These are phyloP conservation scores for Cotoneaster glaucophyllus DNA, from an alignment of 306 rosid genomes.

Conservation along the genomic window DNA sequence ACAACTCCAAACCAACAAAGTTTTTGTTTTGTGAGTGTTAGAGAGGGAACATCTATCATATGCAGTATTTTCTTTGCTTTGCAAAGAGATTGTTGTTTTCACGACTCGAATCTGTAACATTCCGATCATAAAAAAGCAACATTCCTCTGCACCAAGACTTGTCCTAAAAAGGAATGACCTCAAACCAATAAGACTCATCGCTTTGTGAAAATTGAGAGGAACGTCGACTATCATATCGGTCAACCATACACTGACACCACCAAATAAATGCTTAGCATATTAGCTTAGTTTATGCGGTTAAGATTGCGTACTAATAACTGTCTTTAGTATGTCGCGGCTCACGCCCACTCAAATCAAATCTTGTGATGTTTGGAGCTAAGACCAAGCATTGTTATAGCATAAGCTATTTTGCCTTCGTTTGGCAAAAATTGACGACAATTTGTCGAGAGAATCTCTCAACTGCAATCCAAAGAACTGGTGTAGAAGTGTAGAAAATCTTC, in stretches of 20 bases:
- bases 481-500: not conserved
- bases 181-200: no score
- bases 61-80: no score
- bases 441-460: not conserved
- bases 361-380: not conserved
- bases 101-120: no score
- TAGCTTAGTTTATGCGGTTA: not conserved
- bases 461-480: not conserved
- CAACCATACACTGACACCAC: not conserved
- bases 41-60: no score
- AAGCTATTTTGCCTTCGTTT: not conserved
- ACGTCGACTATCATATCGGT: no score
- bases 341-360: not conserved
- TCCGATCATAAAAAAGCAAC: rapidly evolving
- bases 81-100: no score
- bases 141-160: rapidly evolving
- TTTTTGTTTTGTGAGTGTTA: no score
- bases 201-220: no score
- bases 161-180: no score
- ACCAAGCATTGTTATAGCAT: not conserved
- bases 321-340: not conserved
- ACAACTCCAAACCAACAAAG: no score
- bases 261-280: not conserved
- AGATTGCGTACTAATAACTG: not conserved
- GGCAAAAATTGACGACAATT: not conserved